Evolutionary conservation across 805 yeast genomes (phyloP).

Genomic region (Hanseniaspora meyeri): DNA sequence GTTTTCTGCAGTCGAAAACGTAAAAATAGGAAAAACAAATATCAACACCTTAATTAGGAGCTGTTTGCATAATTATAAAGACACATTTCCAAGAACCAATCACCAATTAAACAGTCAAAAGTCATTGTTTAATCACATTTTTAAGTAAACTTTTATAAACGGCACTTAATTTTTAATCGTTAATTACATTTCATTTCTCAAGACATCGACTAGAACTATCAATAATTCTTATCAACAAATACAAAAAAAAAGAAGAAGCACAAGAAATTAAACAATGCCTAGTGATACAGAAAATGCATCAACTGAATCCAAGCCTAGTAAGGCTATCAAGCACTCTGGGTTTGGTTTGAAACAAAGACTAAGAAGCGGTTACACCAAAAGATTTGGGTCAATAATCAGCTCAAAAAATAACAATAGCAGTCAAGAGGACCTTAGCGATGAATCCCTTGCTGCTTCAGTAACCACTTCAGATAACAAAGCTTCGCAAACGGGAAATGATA

Average conservation of each 20-base stretch:
- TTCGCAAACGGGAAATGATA: background rate
- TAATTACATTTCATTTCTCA: too few relatives aligned
- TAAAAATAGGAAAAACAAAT: too few relatives aligned
- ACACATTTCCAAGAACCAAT: too few relatives aligned
- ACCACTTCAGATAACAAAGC: background rate
- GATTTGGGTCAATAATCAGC: conserved; percentile 6
- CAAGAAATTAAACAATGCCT: background rate
- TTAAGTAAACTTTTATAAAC: too few relatives aligned
- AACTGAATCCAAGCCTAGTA: background rate
- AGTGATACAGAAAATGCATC: background rate
- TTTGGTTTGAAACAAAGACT: conserved; percentile 4
- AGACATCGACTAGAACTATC: too few relatives aligned
- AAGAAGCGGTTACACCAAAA: conserved; percentile 3
- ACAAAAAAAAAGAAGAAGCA: background rate
- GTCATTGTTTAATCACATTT: too few relatives aligned
- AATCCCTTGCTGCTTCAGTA: background rate
- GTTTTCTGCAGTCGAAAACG: too few relatives aligned
- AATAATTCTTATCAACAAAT: too few relatives aligned
- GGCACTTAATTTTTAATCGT: too few relatives aligned
- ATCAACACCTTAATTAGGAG: too few relatives aligned
- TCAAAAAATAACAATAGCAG: background rate
- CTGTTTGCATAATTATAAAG: too few relatives aligned
- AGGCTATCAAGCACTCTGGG: background rate
- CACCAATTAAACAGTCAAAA: too few relatives aligned
- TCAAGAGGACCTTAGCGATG: background rate